phyloP scores from a whole-genome alignment of 768 basidiomycete species.

The Mycena belliarum region DNA sequence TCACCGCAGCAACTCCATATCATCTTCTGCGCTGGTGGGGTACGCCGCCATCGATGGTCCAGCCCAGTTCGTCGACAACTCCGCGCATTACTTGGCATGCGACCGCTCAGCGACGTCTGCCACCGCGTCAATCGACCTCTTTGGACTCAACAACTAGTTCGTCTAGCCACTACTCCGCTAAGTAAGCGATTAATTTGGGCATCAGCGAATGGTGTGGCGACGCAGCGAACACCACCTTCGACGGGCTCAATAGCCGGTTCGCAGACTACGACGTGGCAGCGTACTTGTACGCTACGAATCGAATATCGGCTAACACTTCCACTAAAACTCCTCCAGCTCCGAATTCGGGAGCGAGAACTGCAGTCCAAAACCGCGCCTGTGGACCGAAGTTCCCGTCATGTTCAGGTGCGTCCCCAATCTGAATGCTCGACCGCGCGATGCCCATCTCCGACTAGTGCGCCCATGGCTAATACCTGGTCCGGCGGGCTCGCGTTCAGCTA shows the following conservation, averaged over 20 bases:
- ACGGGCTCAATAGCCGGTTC: constrained; percentile 53
- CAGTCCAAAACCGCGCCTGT: constrained; percentile 52
- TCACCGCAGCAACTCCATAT: constrained; percentile 1
- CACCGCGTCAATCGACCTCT: constrained; percentile 74
- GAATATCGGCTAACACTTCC: too few species aligned
- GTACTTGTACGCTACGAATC: constrained; percentile 79
- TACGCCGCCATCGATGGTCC: constrained; percentile 85
- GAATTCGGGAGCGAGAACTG: constrained; percentile 30
- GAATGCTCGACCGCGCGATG: neutral
- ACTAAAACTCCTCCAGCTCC: constrained; percentile 2
- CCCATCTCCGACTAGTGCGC: constrained; percentile 40
- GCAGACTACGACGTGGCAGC: constrained; percentile 73
- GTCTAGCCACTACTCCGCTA: constrained; percentile 28
- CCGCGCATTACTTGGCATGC: constrained; percentile 83
- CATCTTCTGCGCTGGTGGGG: constrained; percentile 49
- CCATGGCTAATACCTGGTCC: constrained; percentile 82
- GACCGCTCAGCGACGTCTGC: constrained; percentile 52
- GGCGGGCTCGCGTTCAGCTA: constrained; percentile 91
- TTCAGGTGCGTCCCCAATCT: constrained; percentile 27
- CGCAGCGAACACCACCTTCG: constrained; percentile 58
- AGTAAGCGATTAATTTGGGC: constrained; percentile 2
- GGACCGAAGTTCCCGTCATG: constrained; percentile 78
- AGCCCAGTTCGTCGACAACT: constrained; percentile 56
- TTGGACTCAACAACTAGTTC: constrained; percentile 85
- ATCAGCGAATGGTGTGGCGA: constrained; percentile 82